A percentile compares a stretch with the other conserved stretches of the same genome.
Conservation (phyloP, 345 rosid genomes). For the Xanthoceras sorbifolium region DNA sequence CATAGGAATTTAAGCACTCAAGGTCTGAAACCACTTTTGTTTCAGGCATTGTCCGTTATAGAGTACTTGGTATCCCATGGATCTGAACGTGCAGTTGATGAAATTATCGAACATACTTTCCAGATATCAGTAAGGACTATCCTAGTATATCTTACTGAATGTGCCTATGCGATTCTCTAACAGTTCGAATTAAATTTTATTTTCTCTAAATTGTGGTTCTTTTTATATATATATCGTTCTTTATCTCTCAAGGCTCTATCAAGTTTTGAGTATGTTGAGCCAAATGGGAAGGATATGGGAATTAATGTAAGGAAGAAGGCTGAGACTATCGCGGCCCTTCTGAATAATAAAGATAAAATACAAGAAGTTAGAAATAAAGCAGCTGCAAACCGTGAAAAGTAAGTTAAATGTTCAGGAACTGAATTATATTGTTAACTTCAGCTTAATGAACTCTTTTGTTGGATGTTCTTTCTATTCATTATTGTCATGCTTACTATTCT, state of each 20-base stretch:
- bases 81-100: constrained; percentile 98
- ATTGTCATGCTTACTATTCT: constrained; percentile 14
- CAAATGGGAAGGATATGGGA: constrained; percentile 91
- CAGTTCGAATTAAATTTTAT: constrained; percentile 14
- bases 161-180: background rate
- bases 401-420: constrained; percentile 31
- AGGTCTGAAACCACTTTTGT: constrained; percentile 15
- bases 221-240: constrained; percentile 30
- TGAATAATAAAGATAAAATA: constrained; percentile 85
- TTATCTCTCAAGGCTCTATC: constrained; percentile 66
- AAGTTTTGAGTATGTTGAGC: constrained; percentile 95
- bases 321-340: constrained; percentile 67
- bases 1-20: constrained; percentile 9
- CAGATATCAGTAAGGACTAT: constrained; percentile 82
- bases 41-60: constrained; percentile 86
- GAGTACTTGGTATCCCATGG: constrained; percentile 95
- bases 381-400: constrained; percentile 91
- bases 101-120: constrained; percentile 90
- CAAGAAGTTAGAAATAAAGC: constrained; percentile 90
- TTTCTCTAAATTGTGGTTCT: constrained; percentile 24
- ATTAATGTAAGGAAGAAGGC: constrained; percentile 96
- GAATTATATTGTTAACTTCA: constrained; percentile 10
- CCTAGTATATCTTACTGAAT: constrained; percentile 14
- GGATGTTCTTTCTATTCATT: constrained; percentile 10
- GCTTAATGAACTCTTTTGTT: constrained; percentile 4